A percentile compares a stretch with the other conserved stretches of the same genome.
Evolutionary conservation across 1,284 basidiomycete species (phyloP).

Genomic region (Ceratobasidium sp.): DNA sequence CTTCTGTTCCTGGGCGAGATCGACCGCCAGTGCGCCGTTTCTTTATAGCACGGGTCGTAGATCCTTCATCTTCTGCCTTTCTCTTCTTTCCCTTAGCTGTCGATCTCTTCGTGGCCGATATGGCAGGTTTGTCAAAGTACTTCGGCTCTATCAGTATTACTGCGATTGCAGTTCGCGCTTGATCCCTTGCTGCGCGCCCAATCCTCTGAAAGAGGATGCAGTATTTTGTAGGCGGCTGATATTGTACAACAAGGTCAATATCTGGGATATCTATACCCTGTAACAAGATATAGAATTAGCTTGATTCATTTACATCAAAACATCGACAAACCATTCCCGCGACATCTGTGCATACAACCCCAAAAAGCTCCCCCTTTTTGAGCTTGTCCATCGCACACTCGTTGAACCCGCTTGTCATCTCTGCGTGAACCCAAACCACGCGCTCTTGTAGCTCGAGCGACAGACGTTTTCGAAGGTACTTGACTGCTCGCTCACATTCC

Average conservation of each 20-base stretch:
- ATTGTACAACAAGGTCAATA: conserved; percentile 26
- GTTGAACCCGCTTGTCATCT: conserved; percentile 18
- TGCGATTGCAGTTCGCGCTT: background rate
- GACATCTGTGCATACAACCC: conserved; percentile 31
- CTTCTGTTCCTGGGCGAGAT: too few relatives aligned
- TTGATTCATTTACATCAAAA: background rate
- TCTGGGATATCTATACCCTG: conserved; percentile 34
- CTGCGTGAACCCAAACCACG: conserved; percentile 27
- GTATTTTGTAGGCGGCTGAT: background rate
- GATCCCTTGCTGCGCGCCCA: background rate
- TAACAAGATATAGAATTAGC: background rate
- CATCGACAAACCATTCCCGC: conserved; percentile 12
- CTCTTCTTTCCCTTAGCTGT: too few relatives aligned
- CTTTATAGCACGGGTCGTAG: too few relatives aligned
- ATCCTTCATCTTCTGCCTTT: too few relatives aligned
- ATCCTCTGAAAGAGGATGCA: conserved; percentile 16
- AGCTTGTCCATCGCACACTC: background rate
- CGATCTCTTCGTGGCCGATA: too few relatives aligned
- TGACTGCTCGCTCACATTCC: background rate
- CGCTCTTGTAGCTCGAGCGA: background rate
- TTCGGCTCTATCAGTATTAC: conserved; percentile 10
- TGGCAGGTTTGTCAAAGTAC: conserved; percentile 10
- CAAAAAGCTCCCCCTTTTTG: conserved; percentile 4
- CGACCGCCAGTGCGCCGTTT: too few relatives aligned
- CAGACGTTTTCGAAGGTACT: background rate